phyloP scores from a whole-genome alignment of 2,329 filamentous ascomycete species.

The Trichoderma koningii region DNA sequence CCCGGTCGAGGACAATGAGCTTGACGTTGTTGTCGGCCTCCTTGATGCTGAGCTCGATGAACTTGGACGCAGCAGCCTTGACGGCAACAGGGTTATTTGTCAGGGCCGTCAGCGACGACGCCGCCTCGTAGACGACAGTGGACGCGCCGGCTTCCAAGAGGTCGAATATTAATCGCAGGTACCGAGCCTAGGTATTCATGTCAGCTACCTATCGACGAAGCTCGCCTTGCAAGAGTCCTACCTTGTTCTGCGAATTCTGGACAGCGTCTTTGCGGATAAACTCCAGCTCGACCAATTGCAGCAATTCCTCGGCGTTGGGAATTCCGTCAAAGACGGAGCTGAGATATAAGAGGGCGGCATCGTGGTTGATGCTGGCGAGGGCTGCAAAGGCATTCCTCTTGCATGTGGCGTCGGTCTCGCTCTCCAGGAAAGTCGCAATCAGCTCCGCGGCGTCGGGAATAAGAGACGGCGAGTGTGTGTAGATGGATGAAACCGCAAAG shows the following conservation, averaged over 20 bases:
- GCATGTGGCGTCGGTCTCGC: slow-evolving; percentile 91
- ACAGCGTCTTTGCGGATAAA: slow-evolving; percentile 98
- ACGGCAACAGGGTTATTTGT: slow-evolving; percentile 97
- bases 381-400: slow-evolving; percentile 97
- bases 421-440: slow-evolving; percentile 83
- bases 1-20: slow-evolving; percentile 93
- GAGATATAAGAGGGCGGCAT: slow-evolving; percentile 86
- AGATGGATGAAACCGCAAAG: slow-evolving; percentile 91
- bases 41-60: slow-evolving; percentile 96
- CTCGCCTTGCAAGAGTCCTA: slow-evolving; percentile 40
- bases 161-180: slow-evolving; percentile 93
- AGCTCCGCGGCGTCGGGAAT: slow-evolving; percentile 96
- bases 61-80: slow-evolving; percentile 92
- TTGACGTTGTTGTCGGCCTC: slow-evolving; percentile 99
- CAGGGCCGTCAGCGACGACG: slow-evolving; percentile 88
- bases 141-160: slow-evolving; percentile 89
- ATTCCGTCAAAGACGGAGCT: slow-evolving; percentile 90
- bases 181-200: slow-evolving; percentile 64
- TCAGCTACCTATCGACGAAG: slow-evolving; percentile 34
- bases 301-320: slow-evolving; percentile 87
- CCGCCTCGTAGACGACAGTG: slow-evolving; percentile 96
- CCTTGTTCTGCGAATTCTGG: slow-evolving; percentile 92
- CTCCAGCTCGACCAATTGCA: slow-evolving; percentile 91
- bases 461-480: slow-evolving; percentile 82
- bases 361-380: slow-evolving; percentile 86